Conservation (phyloP, 192 early-diverging fungal species). For the Coemansia sp. region DNA sequence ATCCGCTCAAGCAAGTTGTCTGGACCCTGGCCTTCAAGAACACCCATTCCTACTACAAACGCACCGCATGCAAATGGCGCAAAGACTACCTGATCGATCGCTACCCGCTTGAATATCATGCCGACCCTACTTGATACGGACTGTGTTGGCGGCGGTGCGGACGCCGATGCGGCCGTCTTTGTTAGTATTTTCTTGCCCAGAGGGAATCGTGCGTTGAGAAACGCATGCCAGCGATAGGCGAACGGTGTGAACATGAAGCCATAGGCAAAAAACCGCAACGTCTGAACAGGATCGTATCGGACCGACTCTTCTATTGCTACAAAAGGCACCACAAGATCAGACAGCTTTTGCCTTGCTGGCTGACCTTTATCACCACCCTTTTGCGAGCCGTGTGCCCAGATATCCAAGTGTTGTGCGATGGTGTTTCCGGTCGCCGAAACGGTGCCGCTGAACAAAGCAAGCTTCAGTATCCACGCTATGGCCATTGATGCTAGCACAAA, state of each 20-base stretch:
- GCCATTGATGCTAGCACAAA: not conserved
- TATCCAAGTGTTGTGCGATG: slow-evolving; percentile 25
- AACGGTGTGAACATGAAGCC: slow-evolving; percentile 27
- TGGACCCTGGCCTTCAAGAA: slow-evolving; percentile 29
- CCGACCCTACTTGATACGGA: not conserved
- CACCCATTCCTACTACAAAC: slow-evolving; percentile 39
- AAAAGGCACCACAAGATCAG: not conserved
- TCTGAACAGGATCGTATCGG: slow-evolving; percentile 18
- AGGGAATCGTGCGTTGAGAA: slow-evolving; percentile 36
- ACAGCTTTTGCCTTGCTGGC: not conserved
- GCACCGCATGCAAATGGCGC: slow-evolving; percentile 29
- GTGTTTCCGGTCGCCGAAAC: slow-evolving; percentile 31
- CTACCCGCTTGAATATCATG: slow-evolving; percentile 34
- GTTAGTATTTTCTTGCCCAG: slow-evolving; percentile 1
- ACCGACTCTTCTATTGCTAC: not conserved
- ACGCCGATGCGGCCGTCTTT: too few relatives aligned
- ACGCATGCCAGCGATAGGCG: slow-evolving; percentile 34
- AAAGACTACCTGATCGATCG: slow-evolving; percentile 33
- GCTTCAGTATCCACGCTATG: slow-evolving; percentile 2
- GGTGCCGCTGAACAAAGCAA: slow-evolving; percentile 33
- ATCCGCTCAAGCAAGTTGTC: slow-evolving; percentile 20
- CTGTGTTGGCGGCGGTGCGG: not conserved
- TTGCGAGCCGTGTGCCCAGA: slow-evolving; percentile 3
- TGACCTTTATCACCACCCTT: not conserved
- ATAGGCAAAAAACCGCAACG: slow-evolving; percentile 36